A percentile compares a stretch with the other conserved stretches of the same genome.
Conservation (phyloP, 1,284 basidiomycete species). For the Agroathelia rolfsii region DNA sequence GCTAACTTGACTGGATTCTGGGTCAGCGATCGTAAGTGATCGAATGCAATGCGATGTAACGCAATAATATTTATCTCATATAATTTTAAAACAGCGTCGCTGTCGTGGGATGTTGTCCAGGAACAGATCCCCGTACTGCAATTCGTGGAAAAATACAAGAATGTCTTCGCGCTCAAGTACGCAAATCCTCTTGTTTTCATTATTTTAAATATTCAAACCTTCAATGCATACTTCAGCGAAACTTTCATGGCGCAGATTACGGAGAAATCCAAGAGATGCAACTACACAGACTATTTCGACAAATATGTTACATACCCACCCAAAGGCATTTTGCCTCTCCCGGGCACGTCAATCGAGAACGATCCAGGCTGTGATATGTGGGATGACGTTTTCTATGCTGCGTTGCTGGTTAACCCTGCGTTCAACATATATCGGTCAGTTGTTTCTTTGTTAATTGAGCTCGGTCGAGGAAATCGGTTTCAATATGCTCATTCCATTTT, state of each 20-base stretch:
- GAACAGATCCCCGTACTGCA: slow-evolving; percentile 57
- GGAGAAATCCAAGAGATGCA: slow-evolving; percentile 39
- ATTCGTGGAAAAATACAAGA: slow-evolving; percentile 61
- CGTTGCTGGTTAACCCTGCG: slow-evolving; percentile 56
- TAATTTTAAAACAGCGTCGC: slow-evolving; percentile 28
- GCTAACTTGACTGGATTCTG: slow-evolving; percentile 60
- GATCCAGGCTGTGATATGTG: slow-evolving; percentile 56
- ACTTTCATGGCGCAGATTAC: slow-evolving; percentile 54
- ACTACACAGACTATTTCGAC: slow-evolving; percentile 53
- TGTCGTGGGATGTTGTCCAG: slow-evolving; percentile 54
- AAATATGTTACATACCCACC: slow-evolving; percentile 63
- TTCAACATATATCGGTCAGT: slow-evolving; percentile 73
- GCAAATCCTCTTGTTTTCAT: slow-evolving; percentile 14
- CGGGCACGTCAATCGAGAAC: slow-evolving; percentile 34
- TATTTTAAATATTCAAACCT: too few relatives aligned
- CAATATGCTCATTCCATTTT: too few relatives aligned
- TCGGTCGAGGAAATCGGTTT: too few relatives aligned
- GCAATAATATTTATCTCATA: slow-evolving; percentile 1
- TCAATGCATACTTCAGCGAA: slow-evolving; percentile 35
- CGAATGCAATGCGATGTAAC: too few relatives aligned
- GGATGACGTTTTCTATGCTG: slow-evolving; percentile 50
- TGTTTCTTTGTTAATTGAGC: too few relatives aligned
- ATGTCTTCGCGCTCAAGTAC: slow-evolving; percentile 63
- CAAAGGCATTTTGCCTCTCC: slow-evolving; percentile 47
- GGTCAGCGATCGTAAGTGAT: slow-evolving; percentile 62